These are phyloP conservation scores for Coniosporium tulheliwenetii DNA, from an alignment of 2,329 filamentous ascomycete genomes.

Conservation along the genomic window DNA sequence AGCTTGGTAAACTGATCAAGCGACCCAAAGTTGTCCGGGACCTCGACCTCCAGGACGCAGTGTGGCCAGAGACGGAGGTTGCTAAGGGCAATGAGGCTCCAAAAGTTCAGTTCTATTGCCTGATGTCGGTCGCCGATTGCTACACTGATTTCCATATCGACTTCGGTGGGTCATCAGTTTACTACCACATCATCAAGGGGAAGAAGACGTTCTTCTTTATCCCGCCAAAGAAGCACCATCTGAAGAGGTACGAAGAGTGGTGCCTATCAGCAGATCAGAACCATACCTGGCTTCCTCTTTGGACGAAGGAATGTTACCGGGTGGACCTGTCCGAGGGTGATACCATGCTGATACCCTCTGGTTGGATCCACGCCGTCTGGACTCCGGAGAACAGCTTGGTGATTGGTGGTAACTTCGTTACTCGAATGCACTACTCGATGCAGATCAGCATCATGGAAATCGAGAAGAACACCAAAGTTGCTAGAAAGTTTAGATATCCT, in stretches of 20 bases:
- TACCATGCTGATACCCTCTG: constrained; percentile 55
- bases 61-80: constrained; percentile 37
- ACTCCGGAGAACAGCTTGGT: constrained; percentile 54
- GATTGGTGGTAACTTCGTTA: constrained; percentile 57
- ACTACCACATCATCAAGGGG: constrained; percentile 53
- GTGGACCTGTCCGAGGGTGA: constrained; percentile 51
- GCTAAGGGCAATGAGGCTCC: constrained; percentile 39
- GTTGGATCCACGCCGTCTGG: constrained; percentile 60
- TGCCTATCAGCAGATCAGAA: constrained; percentile 52
- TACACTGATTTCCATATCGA: constrained; percentile 61
- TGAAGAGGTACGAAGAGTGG: constrained; percentile 59
- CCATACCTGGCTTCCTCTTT: constrained; percentile 46
- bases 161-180: constrained; percentile 55
- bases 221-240: constrained; percentile 49
- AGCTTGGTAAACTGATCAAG: constrained; percentile 43
- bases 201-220: constrained; percentile 60
- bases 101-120: constrained; percentile 51
- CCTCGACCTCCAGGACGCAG: constrained; percentile 39
- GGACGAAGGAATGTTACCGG: constrained; percentile 51
- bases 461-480: constrained; percentile 51
- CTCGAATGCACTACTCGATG: constrained; percentile 48
- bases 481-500: constrained; percentile 50
- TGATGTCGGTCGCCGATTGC: constrained; percentile 57
- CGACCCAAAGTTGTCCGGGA: constrained; percentile 50
- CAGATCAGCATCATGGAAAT: constrained; percentile 51